Evolutionary conservation across 768 basidiomycete species (phyloP), one percentile per base, ranked within the genome.

Genomic region (Naganishia friedmannii): DNA sequence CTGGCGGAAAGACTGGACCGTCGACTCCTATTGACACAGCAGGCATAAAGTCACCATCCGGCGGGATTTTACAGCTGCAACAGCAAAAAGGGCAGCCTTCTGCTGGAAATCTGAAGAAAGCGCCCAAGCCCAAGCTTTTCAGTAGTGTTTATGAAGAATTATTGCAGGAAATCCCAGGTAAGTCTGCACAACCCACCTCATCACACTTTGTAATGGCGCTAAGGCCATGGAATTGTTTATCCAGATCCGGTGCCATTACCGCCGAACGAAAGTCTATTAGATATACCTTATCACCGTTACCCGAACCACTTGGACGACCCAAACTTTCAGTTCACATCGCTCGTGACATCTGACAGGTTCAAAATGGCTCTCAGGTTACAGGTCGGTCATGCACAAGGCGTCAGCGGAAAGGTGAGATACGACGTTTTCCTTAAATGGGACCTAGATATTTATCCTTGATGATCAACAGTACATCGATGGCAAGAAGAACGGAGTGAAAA

Each of bases 261-360:
- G 15, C 65, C 65, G 23, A 51, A 54, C 34, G 48, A 51, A 39
- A 66, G 48, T 28, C 31, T 66, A 21, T 34, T 53, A 23, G 65
- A 51, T 23, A 66, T 54, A 13, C 65, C 46, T n/a, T 51, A 66
- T 28, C 65, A 51, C 48, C 48, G 48, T 15, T 66, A 66, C 48
- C 31, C 65, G 46, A 53, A 31, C 34, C 65, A 66, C n/a, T 32
- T 66, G 3, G 65, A 66, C 65, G 65, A 66, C 29, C 65, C 65
- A 15, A 53, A 51, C 15, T 66, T 53, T 28, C 65, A 54, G 21
- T 66, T 66, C 21, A 26, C 65, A 13, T 53, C 65, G 8, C 31
- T 66, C 1, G 31, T 66, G 5, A 39, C 9, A 8, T 53, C 65
- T 6, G 65, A 66, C 31, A 51, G 28, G 26, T 19, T 34, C 31